Base-by-base conservation (phyloP, 2,329 filamentous ascomycete species). In the Pseudohalonectria lignicola region DNA sequence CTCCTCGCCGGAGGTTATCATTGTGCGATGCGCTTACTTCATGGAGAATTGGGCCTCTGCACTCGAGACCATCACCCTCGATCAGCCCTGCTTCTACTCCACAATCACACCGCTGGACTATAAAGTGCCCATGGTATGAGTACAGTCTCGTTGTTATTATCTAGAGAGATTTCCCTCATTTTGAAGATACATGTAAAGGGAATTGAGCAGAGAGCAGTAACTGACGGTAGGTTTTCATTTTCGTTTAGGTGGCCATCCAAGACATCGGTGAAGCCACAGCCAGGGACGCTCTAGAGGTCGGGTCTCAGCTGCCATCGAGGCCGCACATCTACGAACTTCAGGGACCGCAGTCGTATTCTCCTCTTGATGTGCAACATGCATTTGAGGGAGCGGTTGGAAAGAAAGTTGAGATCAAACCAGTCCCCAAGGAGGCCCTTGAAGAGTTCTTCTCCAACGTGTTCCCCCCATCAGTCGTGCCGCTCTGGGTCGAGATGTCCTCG, bases 31-130 rank as follows among this genome's bases (percentile, higher is more conserved):
- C 32, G 41, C 43, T 0, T 62, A 58, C 44, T 62, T 62, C 23
- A 62, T 61, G 56, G 57, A 63, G 42, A 62, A 62, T 34, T 62
- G 59, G 59, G 49, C 48, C 4, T 41, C 43, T 37, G 39, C 41
- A 2, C 19, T 53, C 2, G 47, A 53, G 15, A 57, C 52, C 0
- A 41, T 61, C 25, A 44, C 47, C 15, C 43, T 26, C 1, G 36
- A 47, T 1, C 31, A 47, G 1, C 52, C 55, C 1, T 59, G 54
- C 44, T 53, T 63, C 39, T 53, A 42, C 34, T 57, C 57, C 1
- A 53, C 55, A 2, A 46, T 61, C 13, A 54, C 54, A 0, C 59
- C 60, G 0, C 31, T 56, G 2, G 54, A 59, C 9, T 53, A 43
- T 29, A 42, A 51, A 17, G 21, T 59, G 9, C 51, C 53, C 1